Conservation (phyloP, 495 filamentous ascomycete genomes). For the Mycothermus thermophilus region DNA sequence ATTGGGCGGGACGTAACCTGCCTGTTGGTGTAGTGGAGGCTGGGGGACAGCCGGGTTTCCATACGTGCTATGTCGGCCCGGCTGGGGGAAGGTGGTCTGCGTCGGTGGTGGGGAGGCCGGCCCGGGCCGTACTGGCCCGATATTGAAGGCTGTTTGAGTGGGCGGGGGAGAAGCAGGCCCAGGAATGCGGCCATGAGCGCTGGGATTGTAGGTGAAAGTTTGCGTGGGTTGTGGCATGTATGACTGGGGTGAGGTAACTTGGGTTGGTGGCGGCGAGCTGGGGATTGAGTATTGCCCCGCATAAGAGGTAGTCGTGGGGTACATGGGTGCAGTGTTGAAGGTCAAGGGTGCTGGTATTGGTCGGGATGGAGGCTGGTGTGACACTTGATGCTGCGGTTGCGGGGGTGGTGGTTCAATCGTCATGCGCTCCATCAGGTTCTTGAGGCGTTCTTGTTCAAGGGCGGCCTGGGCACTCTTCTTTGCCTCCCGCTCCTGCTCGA, state of each 20-base stretch:
- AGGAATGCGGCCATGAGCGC: slow-evolving; percentile 33
- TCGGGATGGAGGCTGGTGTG: slow-evolving; percentile 28
- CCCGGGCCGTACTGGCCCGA: slow-evolving; percentile 27
- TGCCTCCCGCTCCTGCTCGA: slow-evolving; percentile 62
- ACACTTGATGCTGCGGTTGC: too few relatives aligned
- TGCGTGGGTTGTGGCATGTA: slow-evolving; percentile 21
- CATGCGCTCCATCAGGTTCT: slow-evolving; percentile 89
- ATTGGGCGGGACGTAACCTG: slow-evolving; percentile 50
- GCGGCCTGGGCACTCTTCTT: slow-evolving; percentile 65
- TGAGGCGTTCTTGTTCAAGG: slow-evolving; percentile 68
- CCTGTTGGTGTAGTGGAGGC: slow-evolving; percentile 9
- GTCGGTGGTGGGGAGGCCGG: slow-evolving; percentile 42
- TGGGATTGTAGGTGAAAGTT: slow-evolving; percentile 31
- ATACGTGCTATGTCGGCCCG: slow-evolving; percentile 27
- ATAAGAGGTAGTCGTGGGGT: slow-evolving; percentile 35
- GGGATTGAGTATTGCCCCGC: slow-evolving; percentile 39
- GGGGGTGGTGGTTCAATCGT: slow-evolving; percentile 50
- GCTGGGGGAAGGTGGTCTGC: slow-evolving; percentile 31
- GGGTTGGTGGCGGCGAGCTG: slow-evolving; percentile 35
- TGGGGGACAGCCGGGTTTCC: slow-evolving; percentile 28
- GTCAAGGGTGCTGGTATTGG: slow-evolving; percentile 33
- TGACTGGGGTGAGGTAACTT: slow-evolving; percentile 22
- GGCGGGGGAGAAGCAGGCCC: slow-evolving; percentile 36
- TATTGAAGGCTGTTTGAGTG: slow-evolving; percentile 31
- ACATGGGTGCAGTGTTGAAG: slow-evolving; percentile 27